Conservation (phyloP, 176 grass and related monocot genomes). For the Musa acuminata region DNA sequence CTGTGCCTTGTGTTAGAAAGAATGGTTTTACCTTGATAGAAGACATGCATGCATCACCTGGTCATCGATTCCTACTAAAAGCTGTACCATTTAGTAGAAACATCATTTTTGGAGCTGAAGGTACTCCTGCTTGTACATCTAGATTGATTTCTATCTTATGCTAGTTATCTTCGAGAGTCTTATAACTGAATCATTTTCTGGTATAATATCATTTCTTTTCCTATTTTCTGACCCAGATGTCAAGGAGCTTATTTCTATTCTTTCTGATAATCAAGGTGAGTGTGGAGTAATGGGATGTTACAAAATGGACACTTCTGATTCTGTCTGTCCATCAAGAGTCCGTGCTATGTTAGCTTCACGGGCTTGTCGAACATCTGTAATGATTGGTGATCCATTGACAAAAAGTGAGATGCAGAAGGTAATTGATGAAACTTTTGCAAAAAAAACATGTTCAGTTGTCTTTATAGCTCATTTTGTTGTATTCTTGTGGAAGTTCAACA, state of each 20-base stretch:
- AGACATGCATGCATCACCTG: slow-evolving; percentile 64
- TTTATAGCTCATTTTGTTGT: neutral
- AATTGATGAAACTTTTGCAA: slow-evolving; percentile 19
- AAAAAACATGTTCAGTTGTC: neutral
- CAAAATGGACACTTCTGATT: slow-evolving; percentile 61
- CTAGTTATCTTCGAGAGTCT: neutral
- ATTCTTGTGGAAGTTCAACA: neutral
- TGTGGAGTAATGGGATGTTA: slow-evolving; percentile 77
- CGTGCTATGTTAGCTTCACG: slow-evolving; percentile 93
- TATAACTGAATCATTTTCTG: slow-evolving; percentile 9
- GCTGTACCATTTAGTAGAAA: slow-evolving; percentile 96
- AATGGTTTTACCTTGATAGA: slow-evolving; percentile 88
- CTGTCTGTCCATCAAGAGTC: slow-evolving; percentile 87
- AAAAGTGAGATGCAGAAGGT: slow-evolving; percentile 91
- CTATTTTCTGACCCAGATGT: slow-evolving; percentile 43
- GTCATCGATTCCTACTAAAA: slow-evolving; percentile 77
- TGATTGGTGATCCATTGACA: slow-evolving; percentile 86
- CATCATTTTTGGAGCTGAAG: slow-evolving; percentile 85
- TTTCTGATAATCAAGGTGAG: slow-evolving; percentile 83
- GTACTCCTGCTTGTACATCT: slow-evolving; percentile 24
- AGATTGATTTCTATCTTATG: neutral
- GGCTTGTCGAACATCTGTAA: slow-evolving; percentile 79
- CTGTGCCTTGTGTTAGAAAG: slow-evolving; percentile 44
- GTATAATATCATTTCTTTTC: neutral
- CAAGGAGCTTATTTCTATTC: slow-evolving; percentile 76